Base-by-base conservation (phyloP, 148 eudicot species). In the Cornus controversa region DNA sequence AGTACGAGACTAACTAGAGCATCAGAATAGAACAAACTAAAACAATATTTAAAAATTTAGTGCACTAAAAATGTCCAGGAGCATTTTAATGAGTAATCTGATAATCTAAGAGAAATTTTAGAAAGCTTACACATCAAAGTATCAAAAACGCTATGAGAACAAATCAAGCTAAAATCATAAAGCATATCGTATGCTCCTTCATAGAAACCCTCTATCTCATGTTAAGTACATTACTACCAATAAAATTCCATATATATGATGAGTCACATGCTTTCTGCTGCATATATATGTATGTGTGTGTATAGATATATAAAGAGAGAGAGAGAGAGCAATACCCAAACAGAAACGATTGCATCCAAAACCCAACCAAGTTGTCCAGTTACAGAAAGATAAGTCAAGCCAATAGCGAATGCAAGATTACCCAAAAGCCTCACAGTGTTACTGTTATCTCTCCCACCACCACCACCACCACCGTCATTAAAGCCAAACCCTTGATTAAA, bases 361-460 rank as follows among this genome's bases (percentile, higher is more conserved):
- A 95, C 73, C 98, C 98, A 95, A 74, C 97, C 97, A 89, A 95
- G 91, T 78, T 93, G 94, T 25, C 93, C 97, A 81, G 86, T 93
- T 76, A 93, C 20, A 75, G 96, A 29, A 53, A 95, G 96, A 83
- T 93, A 95, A 84, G 94, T 85, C 82, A 95, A 87, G 13, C 92
- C 91, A 80, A 86, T 79, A 79, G 96, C 97, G 80, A 95, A 82
- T 77, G 80, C 94, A 85, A 95, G 84, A 80, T 95, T 93, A 74
- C 85, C 91, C 91, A 95, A 81, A 60, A 86, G 78, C 82, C 91
- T 91, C 34, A 84, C 80, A 71, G 72, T 87, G 0, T 18, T 78
- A 37, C 90, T 77, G 67, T 82, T 82, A 80, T 81, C 86, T 79
- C 77, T 77, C 69, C 91, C 81, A 9, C 89, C 89, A 67, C 89